A percentile compares a stretch with the other conserved stretches of the same genome.
phyloP scores from a whole-genome alignment of 139 green algal genomes.

The Tetratostichococcus sp. region DNA sequence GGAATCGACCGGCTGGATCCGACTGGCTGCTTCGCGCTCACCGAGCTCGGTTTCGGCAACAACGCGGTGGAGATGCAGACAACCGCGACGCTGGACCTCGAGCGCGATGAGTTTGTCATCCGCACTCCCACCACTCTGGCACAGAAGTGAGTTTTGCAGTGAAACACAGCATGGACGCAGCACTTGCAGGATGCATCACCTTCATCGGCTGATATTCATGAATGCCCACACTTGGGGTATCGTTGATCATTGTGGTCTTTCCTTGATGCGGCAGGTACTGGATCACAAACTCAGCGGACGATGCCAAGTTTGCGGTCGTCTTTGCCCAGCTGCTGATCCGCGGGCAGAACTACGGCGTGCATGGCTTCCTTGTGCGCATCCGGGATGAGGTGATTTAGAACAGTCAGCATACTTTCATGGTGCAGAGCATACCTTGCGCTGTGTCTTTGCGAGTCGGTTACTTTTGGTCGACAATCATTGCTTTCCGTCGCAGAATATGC shows the following conservation, averaged over 20 bases:
- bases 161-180: no score
- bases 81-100: conserved; percentile 65
- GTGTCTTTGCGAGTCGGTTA: no score
- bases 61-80: conserved; percentile 94
- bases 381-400: conserved; percentile 47
- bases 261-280: no score
- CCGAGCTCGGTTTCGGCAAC: conserved; percentile 90
- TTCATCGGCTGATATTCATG: no score
- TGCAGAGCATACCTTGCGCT: no score
- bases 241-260: no score
- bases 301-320: conserved; percentile 82
- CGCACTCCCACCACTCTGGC: conserved; percentile 67
- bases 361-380: conserved; percentile 87
- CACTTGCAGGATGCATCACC: no score
- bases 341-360: conserved; percentile 74
- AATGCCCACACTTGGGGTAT: no score
- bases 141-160: conserved; percentile 56
- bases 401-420: no score
- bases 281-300: conserved; percentile 87
- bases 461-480: no score
- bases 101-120: conserved; percentile 50
- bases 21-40: conserved; percentile 88
- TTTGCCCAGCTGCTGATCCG: conserved; percentile 76
- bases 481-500: conserved; percentile 15
- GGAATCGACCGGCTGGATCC: conserved; percentile 68